phyloP scores from a whole-genome alignment of 2,329 filamentous ascomycete species.

The Fusarium veterinarium region DNA sequence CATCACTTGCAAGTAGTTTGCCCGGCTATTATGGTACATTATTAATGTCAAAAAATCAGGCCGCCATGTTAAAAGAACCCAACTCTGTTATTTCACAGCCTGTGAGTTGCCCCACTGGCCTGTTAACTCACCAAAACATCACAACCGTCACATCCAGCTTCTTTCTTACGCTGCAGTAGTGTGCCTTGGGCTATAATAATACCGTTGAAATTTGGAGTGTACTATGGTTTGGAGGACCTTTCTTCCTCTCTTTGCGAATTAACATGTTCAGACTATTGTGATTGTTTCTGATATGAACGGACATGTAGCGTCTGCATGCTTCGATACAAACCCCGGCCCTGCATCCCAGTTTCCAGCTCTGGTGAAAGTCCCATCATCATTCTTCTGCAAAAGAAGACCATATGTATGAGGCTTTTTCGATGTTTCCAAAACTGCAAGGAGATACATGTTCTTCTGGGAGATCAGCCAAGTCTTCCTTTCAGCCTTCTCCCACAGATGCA shows the following conservation, averaged over 20 bases:
- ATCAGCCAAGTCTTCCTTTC: not conserved
- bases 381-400: not conserved
- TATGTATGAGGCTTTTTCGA: not conserved
- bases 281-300: not conserved
- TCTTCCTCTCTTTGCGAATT: too few relatives aligned
- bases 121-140: too few relatives aligned
- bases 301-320: not conserved
- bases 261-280: not conserved
- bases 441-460: not conserved
- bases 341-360: not conserved
- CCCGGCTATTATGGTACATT: not conserved
- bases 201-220: too few relatives aligned
- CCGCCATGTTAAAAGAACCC: too few relatives aligned
- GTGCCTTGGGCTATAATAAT: too few relatives aligned
- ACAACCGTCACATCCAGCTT: too few relatives aligned
- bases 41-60: not conserved
- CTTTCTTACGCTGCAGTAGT: too few relatives aligned
- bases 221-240: too few relatives aligned
- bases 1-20: not conserved
- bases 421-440: not conserved
- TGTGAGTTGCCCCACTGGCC: too few relatives aligned
- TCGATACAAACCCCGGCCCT: not conserved
- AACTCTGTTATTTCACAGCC: too few relatives aligned
- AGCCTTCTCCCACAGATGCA: fast-evolving
- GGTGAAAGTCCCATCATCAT: not conserved